Evolutionary conservation across 805 yeast genomes (phyloP).

Genomic region (Tetrapisispora taiwanensis): DNA sequence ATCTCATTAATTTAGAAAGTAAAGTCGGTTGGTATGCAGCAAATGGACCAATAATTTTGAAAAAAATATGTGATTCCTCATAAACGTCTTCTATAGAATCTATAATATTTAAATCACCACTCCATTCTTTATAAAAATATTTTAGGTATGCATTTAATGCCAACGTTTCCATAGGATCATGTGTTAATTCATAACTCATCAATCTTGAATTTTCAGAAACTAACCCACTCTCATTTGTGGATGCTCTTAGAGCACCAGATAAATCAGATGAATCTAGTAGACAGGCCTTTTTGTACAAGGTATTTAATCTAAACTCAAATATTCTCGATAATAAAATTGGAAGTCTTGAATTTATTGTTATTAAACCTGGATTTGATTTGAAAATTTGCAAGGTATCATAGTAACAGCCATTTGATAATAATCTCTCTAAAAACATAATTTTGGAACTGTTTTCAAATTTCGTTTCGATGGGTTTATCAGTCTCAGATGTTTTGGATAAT

Average conservation of each 20-base stretch:
- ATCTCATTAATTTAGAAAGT: conserved; percentile 49
- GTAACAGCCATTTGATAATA: conserved; percentile 50
- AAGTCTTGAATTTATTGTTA: conserved; percentile 42
- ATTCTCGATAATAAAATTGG: conserved; percentile 40
- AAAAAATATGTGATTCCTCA: conserved; percentile 36
- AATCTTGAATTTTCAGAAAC: conserved; percentile 14
- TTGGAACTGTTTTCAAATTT: conserved; percentile 26
- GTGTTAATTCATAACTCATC: conserved; percentile 7
- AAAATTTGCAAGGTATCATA: conserved; percentile 53
- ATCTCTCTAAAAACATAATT: conserved; percentile 39
- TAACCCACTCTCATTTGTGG: conserved; percentile 12
- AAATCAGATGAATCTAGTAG: neutral
- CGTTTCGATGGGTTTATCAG: conserved; percentile 1
- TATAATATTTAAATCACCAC: conserved; percentile 30
- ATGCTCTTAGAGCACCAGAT: conserved; percentile 1
- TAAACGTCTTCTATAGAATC: conserved; percentile 36
- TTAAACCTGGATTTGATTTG: conserved; percentile 50
- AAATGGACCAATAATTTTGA: conserved; percentile 47
- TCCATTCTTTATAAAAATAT: conserved; percentile 47
- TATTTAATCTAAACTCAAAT: conserved; percentile 39
- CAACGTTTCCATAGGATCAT: conserved; percentile 8
- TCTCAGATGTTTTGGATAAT: neutral
- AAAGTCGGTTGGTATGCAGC: conserved; percentile 40
- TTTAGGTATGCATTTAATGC: conserved; percentile 12
- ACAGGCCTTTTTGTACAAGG: conserved; percentile 28